Percentiles rank a stretch among this genome's conserved stretches.
These are phyloP conservation scores for Solanum tarapatanum DNA, from an alignment of 257 asterid species.

Conservation along the genomic window DNA sequence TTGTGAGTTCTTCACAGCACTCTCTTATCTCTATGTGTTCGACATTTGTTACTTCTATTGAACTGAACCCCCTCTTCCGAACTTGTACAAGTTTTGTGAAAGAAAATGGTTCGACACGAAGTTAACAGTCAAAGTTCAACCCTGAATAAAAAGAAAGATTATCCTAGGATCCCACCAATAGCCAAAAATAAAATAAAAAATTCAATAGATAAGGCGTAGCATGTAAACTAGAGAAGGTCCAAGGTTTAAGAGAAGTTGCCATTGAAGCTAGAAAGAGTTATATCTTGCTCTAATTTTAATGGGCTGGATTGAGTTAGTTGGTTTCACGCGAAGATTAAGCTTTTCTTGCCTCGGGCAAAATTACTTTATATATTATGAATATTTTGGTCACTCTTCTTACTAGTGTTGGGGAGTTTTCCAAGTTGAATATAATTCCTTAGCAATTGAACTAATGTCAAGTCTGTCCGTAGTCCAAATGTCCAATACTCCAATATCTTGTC, in stretches of 20 bases:
- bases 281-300: not conserved
- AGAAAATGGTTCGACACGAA: too few species aligned
- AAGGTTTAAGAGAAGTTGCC: too few species aligned
- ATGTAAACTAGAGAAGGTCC: too few species aligned
- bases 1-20: slow-evolving; percentile 33
- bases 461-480: not conserved
- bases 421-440: not conserved
- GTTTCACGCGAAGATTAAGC: not conserved
- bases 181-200: too few species aligned
- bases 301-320: not conserved
- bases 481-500: not conserved
- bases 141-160: too few species aligned
- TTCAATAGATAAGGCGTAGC: too few species aligned
- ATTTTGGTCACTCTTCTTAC: not conserved
- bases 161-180: too few species aligned
- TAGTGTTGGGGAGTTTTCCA: not conserved
- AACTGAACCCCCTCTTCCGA: too few species aligned
- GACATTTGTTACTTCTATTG: too few species aligned
- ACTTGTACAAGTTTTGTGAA: too few species aligned
- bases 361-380: not conserved
- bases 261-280: not conserved
- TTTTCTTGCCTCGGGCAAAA: not conserved
- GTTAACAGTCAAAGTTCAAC: too few species aligned
- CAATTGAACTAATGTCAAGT: not conserved
- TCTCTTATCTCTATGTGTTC: not conserved